These are phyloP conservation scores for Mycoemilia scoparia DNA, from an alignment of 192 early-diverging fungal genomes.

Conservation along the genomic window DNA sequence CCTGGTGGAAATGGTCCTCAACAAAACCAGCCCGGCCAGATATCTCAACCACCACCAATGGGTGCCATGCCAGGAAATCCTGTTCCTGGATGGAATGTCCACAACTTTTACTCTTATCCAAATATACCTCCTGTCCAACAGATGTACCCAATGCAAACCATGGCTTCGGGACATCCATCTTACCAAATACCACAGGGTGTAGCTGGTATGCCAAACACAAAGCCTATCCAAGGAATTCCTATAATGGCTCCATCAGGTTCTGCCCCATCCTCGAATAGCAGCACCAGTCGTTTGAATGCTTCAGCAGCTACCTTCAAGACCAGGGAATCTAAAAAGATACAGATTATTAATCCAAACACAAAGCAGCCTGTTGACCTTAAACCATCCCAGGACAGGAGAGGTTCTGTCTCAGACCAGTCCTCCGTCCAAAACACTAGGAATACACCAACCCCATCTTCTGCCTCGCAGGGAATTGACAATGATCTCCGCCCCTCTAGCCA, in stretches of 20 bases:
- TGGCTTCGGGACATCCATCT: no score
- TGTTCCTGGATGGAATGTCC: no score
- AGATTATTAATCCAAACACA: constrained; percentile 58
- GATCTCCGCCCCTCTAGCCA: constrained; percentile 9
- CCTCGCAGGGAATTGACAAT: constrained; percentile 13
- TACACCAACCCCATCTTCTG: constrained; percentile 11
- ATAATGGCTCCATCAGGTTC: constrained; percentile 12
- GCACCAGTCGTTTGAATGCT: constrained; percentile 7
- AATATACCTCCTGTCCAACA: no score
- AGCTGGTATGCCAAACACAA: no score
- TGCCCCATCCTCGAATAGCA: constrained; percentile 18
- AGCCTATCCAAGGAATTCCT: no score
- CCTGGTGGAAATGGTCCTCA: constrained; percentile 13
- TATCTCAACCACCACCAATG: neutral
- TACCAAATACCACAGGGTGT: no score
- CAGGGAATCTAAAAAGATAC: constrained; percentile 32
- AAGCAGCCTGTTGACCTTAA: constrained; percentile 45
- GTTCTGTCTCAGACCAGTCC: constrained; percentile 18
- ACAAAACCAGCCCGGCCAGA: no score
- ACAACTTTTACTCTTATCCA: no score
- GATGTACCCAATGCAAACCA: no score
- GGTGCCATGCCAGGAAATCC: neutral
- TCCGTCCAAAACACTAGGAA: constrained; percentile 5
- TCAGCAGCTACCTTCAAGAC: constrained; percentile 10
- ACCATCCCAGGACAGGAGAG: constrained; percentile 18